Evolutionary conservation across 1,284 basidiomycete species (phyloP).

Genomic region (Pseudozyma sp.): DNA sequence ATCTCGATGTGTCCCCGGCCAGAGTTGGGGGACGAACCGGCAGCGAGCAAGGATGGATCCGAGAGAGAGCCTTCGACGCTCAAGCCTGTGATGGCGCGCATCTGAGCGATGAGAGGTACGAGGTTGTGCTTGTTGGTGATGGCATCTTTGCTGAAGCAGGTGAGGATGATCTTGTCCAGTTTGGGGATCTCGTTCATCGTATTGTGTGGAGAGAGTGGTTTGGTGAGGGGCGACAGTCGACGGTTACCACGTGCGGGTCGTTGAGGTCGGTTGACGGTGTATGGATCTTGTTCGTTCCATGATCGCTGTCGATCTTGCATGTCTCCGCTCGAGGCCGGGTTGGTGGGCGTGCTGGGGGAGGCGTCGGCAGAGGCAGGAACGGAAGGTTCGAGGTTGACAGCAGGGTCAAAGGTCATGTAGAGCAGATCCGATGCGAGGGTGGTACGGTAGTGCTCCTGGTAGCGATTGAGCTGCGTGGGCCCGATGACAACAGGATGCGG

Average conservation of each 20-base stretch:
- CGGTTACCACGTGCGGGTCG: conserved; percentile 76
- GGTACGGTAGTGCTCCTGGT: conserved; percentile 84
- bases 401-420: conserved; percentile 87
- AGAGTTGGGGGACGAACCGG: conserved; percentile 4
- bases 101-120: conserved; percentile 85
- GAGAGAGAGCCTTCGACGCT: conserved; percentile 70
- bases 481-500: conserved; percentile 68
- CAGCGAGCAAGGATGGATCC: conserved; percentile 36
- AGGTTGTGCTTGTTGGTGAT: conserved; percentile 80
- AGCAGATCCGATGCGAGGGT: conserved; percentile 88
- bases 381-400: conserved; percentile 25
- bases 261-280: conserved; percentile 79
- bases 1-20: conserved; percentile 75
- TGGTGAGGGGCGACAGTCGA: conserved; percentile 52
- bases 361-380: conserved; percentile 14
- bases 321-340: conserved; percentile 14
- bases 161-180: conserved; percentile 81
- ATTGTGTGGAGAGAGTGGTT: conserved; percentile 39
- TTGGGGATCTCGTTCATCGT: conserved; percentile 71
- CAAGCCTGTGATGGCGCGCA: conserved; percentile 89
- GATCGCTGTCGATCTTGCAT: conserved; percentile 71
- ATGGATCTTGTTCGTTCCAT: conserved; percentile 83
- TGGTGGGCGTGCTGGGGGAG: conserved; percentile 12
- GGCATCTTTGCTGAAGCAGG: conserved; percentile 70
- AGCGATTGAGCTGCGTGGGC: conserved; percentile 78